A percentile compares a stretch with the other conserved stretches of the same genome.
Evolutionary conservation across 192 early-diverging fungal species (phyloP).

Genomic region (Coemansia sp.): DNA sequence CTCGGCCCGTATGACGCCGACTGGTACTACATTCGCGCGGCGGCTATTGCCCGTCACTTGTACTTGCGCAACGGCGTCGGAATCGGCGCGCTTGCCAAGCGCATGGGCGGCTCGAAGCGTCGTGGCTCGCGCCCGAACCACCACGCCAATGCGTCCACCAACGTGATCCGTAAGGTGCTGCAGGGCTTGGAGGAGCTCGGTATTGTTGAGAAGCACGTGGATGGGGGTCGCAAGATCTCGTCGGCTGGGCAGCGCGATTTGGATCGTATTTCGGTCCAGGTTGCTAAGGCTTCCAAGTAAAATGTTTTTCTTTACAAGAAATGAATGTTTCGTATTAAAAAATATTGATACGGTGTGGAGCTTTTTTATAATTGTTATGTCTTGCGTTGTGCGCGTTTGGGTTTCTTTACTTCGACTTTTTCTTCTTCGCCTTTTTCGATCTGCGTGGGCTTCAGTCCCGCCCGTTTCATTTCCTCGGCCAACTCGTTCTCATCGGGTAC

Average conservation of each 20-base stretch:
- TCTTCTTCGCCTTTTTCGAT: slow-evolving; percentile 58
- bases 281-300: slow-evolving; percentile 50
- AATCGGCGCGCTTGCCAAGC: slow-evolving; percentile 91
- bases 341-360: too few relatives aligned
- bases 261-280: slow-evolving; percentile 88
- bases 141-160: slow-evolving; percentile 82
- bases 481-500: slow-evolving; percentile 74
- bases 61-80: slow-evolving; percentile 90
- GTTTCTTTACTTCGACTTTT: slow-evolving; percentile 58
- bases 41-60: slow-evolving; percentile 95
- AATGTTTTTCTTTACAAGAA: background rate
- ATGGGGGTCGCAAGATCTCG: slow-evolving; percentile 92
- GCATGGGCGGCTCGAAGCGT: slow-evolving; percentile 89
- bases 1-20: slow-evolving; percentile 96
- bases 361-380: slow-evolving; percentile 22
- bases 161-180: slow-evolving; percentile 91
- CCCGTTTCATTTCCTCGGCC: slow-evolving; percentile 60
- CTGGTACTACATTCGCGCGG: slow-evolving; percentile 99
- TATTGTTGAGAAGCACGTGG: slow-evolving; percentile 89
- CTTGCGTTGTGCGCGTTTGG: slow-evolving; percentile 60
- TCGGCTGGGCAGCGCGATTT: slow-evolving; percentile 97
- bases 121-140: slow-evolving; percentile 93
- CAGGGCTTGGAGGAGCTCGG: slow-evolving; percentile 99
- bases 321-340: too few relatives aligned
- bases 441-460: slow-evolving; percentile 71